Evolutionary conservation across 257 asterid species (phyloP).

Genomic region (Avicennia marina): DNA sequence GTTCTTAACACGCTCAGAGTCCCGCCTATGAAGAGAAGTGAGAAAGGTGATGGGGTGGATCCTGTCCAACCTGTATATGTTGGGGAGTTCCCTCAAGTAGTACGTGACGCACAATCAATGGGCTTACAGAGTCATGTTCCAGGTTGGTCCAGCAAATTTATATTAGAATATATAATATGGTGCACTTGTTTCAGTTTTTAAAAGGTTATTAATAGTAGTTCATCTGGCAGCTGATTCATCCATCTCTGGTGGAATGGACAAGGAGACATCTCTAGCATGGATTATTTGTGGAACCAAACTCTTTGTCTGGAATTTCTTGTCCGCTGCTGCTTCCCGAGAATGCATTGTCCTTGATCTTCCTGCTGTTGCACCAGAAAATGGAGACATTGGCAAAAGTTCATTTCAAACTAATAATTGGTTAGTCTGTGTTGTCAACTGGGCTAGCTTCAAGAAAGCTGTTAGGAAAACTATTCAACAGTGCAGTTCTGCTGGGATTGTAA

Average conservation of each 20-base stretch:
- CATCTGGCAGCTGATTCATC: constrained; percentile 51
- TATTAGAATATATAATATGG: background rate
- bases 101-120: constrained; percentile 69
- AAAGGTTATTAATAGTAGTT: constrained; percentile 12
- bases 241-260: constrained; percentile 85
- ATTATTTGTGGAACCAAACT: constrained; percentile 55
- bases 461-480: constrained; percentile 30
- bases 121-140: constrained; percentile 42
- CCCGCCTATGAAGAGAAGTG: constrained; percentile 53
- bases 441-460: constrained; percentile 35
- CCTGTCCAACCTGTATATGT: constrained; percentile 65
- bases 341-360: constrained; percentile 67
- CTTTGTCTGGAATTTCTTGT: constrained; percentile 75
- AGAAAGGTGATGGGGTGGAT: constrained; percentile 50
- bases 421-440: constrained; percentile 67
- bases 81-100: constrained; percentile 85
- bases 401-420: constrained; percentile 57
- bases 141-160: constrained; percentile 45
- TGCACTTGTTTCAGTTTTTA: constrained; percentile 6
- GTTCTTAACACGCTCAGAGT: constrained; percentile 43
- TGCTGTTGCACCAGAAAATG: constrained; percentile 34
- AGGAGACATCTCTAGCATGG: constrained; percentile 80
- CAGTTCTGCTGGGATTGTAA: constrained; percentile 66
- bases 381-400: constrained; percentile 31
- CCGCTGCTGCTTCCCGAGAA: constrained; percentile 53